Conservation (phyloP, 139 green algal species). For the Nannochloris sp. region DNA sequence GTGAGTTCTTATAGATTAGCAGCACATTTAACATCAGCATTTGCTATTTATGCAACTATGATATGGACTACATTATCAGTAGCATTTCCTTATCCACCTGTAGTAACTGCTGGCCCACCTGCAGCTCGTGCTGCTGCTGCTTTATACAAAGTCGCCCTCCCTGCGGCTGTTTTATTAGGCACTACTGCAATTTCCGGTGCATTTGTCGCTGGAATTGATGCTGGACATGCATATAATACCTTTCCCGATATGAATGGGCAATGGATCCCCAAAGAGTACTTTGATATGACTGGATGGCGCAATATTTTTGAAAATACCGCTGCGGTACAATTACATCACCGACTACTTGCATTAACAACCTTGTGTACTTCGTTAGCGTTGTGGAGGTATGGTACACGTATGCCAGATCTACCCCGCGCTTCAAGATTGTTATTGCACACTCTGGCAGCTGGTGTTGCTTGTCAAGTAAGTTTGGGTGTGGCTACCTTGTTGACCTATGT, state of each 20-base stretch:
- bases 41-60: slow-evolving; percentile 88
- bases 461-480: slow-evolving; percentile 70
- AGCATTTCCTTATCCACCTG: slow-evolving; percentile 30
- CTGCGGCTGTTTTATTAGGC: slow-evolving; percentile 74
- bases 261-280: slow-evolving; percentile 85
- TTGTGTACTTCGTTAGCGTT: slow-evolving; percentile 41
- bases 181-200: slow-evolving; percentile 82
- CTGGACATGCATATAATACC: slow-evolving; percentile 93
- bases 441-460: slow-evolving; percentile 19
- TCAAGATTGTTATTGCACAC: slow-evolving; percentile 28
- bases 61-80: slow-evolving; percentile 87
- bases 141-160: slow-evolving; percentile 41
- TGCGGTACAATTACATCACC: slow-evolving; percentile 85
- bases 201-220: slow-evolving; percentile 85
- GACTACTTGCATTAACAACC: slow-evolving; percentile 71
- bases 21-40: slow-evolving; percentile 88
- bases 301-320: slow-evolving; percentile 97
- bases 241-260: slow-evolving; percentile 91
- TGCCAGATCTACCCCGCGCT: slow-evolving; percentile 42
- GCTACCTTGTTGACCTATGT: slow-evolving; percentile 85
- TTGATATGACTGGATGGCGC: slow-evolving; percentile 37
- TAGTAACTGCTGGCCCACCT: neutral
- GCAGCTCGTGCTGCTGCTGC: slow-evolving; percentile 19
- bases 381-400: slow-evolving; percentile 36
- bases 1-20: slow-evolving; percentile 95